Conservation (phyloP, 345 rosid genomes). For the Arabidopsis arenosa region DNA sequence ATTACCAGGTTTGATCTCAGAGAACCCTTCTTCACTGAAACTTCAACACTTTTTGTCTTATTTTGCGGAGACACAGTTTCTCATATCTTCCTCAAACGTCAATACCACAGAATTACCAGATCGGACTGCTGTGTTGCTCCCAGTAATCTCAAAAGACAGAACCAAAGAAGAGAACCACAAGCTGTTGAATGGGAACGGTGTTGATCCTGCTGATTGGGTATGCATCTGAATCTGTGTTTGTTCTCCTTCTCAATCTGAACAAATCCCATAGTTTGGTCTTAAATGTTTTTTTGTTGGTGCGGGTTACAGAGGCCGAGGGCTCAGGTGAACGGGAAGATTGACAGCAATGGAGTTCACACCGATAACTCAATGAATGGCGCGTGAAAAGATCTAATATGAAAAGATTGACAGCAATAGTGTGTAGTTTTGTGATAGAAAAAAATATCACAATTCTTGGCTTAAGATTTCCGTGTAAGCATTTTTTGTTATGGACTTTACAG, state of each 20-base stretch:
- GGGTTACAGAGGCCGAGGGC: constrained; percentile 70
- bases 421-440: no score
- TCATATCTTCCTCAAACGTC: constrained; percentile 26
- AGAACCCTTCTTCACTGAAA: constrained; percentile 3
- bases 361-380: constrained; percentile 78
- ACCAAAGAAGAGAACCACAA: constrained; percentile 93
- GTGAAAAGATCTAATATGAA: constrained; percentile 31
- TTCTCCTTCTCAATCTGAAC: constrained; percentile 6
- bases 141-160: constrained; percentile 73
- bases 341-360: constrained; percentile 59
- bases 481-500: no score
- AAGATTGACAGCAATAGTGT: no score
- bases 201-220: constrained; percentile 93
- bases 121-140: constrained; percentile 66
- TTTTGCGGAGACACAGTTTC: neutral
- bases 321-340: constrained; percentile 85
- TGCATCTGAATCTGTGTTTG: constrained; percentile 7
- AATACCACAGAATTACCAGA: constrained; percentile 76
- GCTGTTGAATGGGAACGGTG: constrained; percentile 86
- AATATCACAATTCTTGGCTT: no score
- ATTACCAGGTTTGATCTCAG: constrained; percentile 76
- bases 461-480: no score
- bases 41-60: neutral
- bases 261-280: neutral
- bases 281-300: constrained; percentile 7